phyloP scores from a whole-genome alignment of 495 filamentous ascomycete species.

The Terfezia claveryi region DNA sequence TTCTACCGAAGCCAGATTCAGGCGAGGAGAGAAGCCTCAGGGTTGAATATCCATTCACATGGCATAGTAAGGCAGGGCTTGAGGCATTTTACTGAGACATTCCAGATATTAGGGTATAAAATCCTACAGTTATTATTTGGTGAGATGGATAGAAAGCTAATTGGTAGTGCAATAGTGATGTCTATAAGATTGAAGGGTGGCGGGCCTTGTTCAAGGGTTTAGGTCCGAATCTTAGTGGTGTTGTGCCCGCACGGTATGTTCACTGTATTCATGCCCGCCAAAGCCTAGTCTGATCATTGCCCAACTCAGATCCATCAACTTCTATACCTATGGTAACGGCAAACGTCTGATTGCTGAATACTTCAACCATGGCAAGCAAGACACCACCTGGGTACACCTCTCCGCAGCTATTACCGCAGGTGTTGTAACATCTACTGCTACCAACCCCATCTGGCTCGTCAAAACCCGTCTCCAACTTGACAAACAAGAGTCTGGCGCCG shows the following conservation, averaged over 20 bases:
- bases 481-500: constrained; percentile 33
- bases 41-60: constrained; percentile 13
- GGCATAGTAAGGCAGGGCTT: constrained; percentile 27
- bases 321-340: constrained; percentile 73
- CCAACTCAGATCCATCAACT: constrained; percentile 44
- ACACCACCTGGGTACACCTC: constrained; percentile 50
- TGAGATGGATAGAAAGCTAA: background rate
- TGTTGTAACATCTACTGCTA: constrained; percentile 60
- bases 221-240: constrained; percentile 67
- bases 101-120: constrained; percentile 43
- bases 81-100: constrained; percentile 52
- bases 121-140: background rate
- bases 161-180: constrained; percentile 22
- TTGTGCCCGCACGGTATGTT: constrained; percentile 48
- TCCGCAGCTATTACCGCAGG: constrained; percentile 51
- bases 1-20: constrained; percentile 57
- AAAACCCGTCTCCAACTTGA: constrained; percentile 81
- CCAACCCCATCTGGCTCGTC: constrained; percentile 82
- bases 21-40: constrained; percentile 20
- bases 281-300: no score
- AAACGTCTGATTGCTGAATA: constrained; percentile 50
- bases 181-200: constrained; percentile 58
- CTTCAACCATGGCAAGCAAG: constrained; percentile 35
- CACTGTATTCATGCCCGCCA: background rate
- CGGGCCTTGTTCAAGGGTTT: constrained; percentile 74